phyloP scores from a whole-genome alignment of 306 rosid species.

The Styphnolobium japonicum region DNA sequence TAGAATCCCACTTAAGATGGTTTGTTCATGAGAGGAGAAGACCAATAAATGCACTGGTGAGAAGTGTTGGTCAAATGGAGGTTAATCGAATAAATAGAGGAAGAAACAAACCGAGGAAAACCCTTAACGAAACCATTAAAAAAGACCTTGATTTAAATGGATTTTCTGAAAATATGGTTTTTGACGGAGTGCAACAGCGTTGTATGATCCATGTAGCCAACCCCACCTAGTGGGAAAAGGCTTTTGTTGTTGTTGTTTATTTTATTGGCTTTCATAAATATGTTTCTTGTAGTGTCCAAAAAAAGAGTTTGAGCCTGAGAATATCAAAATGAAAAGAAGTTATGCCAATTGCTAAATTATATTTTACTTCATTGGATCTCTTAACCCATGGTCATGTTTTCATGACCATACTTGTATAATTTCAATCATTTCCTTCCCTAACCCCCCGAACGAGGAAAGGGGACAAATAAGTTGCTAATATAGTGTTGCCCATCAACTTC shows the following conservation, averaged over 20 bases:
- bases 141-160: too few relatives aligned
- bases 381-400: background rate
- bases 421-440: background rate
- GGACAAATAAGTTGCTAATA: background rate
- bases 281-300: background rate
- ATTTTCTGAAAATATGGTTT: too few relatives aligned
- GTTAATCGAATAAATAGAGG: too few relatives aligned
- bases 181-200: too few relatives aligned
- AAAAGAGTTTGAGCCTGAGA: background rate
- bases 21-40: too few relatives aligned
- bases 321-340: background rate
- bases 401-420: background rate
- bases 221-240: too few relatives aligned
- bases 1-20: too few relatives aligned
- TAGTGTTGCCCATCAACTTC: background rate
- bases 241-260: background rate
- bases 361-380: constrained; percentile 13
- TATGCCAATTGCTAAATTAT: background rate
- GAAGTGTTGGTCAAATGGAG: too few relatives aligned
- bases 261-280: background rate
- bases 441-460: background rate
- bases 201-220: too few relatives aligned
- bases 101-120: too few relatives aligned
- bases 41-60: too few relatives aligned
- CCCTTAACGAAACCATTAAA: too few relatives aligned